A percentile compares a stretch with the other conserved stretches of the same genome.
These are phyloP conservation scores for Wickerhamomyces ciferrii DNA, from an alignment of 805 yeast species.

Conservation along the genomic window DNA sequence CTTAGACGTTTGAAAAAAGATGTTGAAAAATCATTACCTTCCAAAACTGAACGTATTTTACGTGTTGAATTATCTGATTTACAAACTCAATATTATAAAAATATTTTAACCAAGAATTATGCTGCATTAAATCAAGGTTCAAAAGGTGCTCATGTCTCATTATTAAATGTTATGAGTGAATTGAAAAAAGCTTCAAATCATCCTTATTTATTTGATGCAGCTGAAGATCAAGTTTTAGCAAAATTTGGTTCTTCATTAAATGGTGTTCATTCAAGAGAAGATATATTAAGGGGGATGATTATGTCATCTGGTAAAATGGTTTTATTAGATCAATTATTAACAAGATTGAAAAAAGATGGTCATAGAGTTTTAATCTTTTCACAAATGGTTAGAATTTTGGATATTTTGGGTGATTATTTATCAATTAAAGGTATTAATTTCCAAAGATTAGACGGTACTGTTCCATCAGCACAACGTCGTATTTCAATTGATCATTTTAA, in stretches of 20 bases:
- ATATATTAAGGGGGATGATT: slow-evolving; percentile 79
- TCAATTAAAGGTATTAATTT: slow-evolving; percentile 81
- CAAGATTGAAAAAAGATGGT: slow-evolving; percentile 84
- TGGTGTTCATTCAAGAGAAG: slow-evolving; percentile 56
- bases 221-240: slow-evolving; percentile 75
- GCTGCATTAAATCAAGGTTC: slow-evolving; percentile 85
- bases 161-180: slow-evolving; percentile 91
- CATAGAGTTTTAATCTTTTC: slow-evolving; percentile 93
- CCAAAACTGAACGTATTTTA: slow-evolving; percentile 90
- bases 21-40: slow-evolving; percentile 94
- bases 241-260: slow-evolving; percentile 52
- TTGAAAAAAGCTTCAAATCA: slow-evolving; percentile 96
- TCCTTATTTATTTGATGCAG: slow-evolving; percentile 91
- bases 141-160: slow-evolving; percentile 71
- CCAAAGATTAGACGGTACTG: slow-evolving; percentile 95
- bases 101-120: slow-evolving; percentile 88
- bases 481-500: slow-evolving; percentile 95
- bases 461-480: slow-evolving; percentile 90
- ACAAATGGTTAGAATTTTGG: slow-evolving; percentile 96
- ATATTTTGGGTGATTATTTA: slow-evolving; percentile 89
- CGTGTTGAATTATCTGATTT: slow-evolving; percentile 93
- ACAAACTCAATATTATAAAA: slow-evolving; percentile 93
- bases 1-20: slow-evolving; percentile 92
- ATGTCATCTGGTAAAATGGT: slow-evolving; percentile 99
- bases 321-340: slow-evolving; percentile 79